phyloP scores from a whole-genome alignment of 176 grass and related monocot species.

The Musa itinerans region DNA sequence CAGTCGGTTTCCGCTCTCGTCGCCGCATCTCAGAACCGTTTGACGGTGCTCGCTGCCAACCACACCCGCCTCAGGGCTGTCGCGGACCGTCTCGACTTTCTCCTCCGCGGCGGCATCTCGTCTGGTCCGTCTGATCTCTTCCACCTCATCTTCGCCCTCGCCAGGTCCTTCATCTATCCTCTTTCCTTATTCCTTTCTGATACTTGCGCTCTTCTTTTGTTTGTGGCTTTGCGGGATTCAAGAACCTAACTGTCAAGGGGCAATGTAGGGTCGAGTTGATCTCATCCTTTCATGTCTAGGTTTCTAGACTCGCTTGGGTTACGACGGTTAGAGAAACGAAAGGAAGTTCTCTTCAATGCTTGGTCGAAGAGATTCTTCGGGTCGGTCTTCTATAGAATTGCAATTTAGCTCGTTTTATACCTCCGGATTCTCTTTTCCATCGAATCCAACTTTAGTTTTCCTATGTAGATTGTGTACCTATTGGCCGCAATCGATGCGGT shows the following conservation, averaged over 20 bases:
- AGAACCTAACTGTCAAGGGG: neutral
- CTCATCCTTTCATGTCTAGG: neutral
- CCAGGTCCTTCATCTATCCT: conserved; percentile 15
- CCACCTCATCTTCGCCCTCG: conserved; percentile 33
- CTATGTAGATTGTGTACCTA: neutral
- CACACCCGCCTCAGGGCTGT: conserved; percentile 16
- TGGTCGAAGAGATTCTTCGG: neutral
- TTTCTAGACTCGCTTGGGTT: neutral
- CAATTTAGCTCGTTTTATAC: too few relatives aligned
- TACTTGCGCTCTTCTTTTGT: neutral
- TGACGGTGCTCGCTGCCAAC: conserved; percentile 18
- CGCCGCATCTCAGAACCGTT: neutral
- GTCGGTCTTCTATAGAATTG: neutral
- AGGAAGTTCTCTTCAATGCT: neutral
- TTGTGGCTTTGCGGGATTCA: neutral
- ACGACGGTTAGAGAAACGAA: neutral
- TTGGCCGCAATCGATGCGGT: neutral
- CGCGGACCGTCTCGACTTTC: conserved; percentile 14
- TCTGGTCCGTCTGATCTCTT: conserved; percentile 12
- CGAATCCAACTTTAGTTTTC: neutral
- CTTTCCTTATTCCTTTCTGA: neutral
- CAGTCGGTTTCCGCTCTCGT: neutral
- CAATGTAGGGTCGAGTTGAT: neutral
- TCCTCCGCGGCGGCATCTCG: conserved; percentile 9
- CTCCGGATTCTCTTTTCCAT: neutral